phyloP scores from a whole-genome alignment of 1,284 basidiomycete species.

The Tausonia pullulans region DNA sequence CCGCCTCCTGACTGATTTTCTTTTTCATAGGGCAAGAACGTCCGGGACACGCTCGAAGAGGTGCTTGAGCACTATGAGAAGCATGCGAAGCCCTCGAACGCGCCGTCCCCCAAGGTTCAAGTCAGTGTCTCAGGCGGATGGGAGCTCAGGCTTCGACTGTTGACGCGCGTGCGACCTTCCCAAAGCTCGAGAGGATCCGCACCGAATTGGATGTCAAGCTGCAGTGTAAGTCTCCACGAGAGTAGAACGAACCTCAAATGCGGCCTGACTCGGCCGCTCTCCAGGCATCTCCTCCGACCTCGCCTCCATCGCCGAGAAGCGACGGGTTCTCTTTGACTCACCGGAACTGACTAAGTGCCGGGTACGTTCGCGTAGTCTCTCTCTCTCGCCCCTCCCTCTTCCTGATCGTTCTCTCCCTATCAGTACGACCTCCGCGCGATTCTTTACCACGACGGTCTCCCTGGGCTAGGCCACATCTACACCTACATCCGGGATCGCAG shows the following conservation, averaged over 20 bases:
- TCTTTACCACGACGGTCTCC: constrained; percentile 58
- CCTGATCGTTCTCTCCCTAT: background rate
- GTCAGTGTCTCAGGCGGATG: too few species aligned
- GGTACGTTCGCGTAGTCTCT: constrained; percentile 34
- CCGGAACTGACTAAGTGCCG: constrained; percentile 50
- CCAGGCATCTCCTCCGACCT: constrained; percentile 47
- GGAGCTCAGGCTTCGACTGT: too few species aligned
- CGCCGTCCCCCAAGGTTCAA: too few species aligned
- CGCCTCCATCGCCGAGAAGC: constrained; percentile 38
- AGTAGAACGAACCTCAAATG: background rate
- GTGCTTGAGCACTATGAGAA: background rate
- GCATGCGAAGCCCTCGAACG: too few species aligned
- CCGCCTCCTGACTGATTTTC: background rate
- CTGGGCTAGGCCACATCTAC: constrained; percentile 58
- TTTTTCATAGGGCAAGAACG: background rate
- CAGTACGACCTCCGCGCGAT: constrained; percentile 67
- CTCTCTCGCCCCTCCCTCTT: background rate
- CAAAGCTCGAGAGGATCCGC: constrained; percentile 43
- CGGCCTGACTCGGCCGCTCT: background rate
- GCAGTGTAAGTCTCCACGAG: constrained; percentile 37
- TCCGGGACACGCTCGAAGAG: background rate
- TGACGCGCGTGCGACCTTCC: too few species aligned
- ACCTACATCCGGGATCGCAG: constrained; percentile 52
- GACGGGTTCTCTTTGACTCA: constrained; percentile 44
- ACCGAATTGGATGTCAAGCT: constrained; percentile 44